These are phyloP conservation scores for Arabidopsis thaliana DNA, from an alignment of 345 rosid genomes.

Conservation along the genomic window TAIR10.1 NC_003076.8:209001-209500, in stretches of 20 bases:
- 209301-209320: constrained; percentile 87
- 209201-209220: constrained; percentile 46
- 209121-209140: constrained; percentile 59
- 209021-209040: background rate
- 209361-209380: constrained; percentile 79
- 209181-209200: constrained; percentile 56
- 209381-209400: constrained; percentile 80
- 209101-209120: constrained; percentile 65
- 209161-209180: constrained; percentile 58
- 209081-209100: constrained; percentile 68
- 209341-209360: constrained; percentile 89
- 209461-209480: constrained; percentile 76
- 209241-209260: constrained; percentile 69
- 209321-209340: constrained; percentile 88
- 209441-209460: constrained; percentile 89
- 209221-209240: constrained; percentile 17
- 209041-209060: constrained; percentile 6
- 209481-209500: constrained; percentile 91
- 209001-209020: background rate
- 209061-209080: constrained; percentile 11
- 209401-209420: constrained; percentile 69
- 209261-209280: constrained; percentile 74
- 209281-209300: constrained; percentile 80
- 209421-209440: constrained; percentile 55
- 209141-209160: constrained; percentile 36